These are phyloP conservation scores for Cryptomeria japonica DNA, from an alignment of 75 land plant species.

Conservation along the genomic window DNA sequence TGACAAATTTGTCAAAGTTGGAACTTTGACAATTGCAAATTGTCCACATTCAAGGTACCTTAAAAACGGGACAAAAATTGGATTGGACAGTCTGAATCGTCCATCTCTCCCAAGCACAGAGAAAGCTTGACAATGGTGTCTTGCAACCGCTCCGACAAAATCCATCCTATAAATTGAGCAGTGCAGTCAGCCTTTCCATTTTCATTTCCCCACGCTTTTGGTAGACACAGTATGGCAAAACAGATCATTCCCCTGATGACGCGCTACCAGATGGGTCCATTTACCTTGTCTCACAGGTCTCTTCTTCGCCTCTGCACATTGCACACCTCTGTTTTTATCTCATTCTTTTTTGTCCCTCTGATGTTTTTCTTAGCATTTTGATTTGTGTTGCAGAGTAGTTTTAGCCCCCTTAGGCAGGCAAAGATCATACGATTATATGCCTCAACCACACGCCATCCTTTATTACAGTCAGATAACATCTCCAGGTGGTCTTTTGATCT, in stretches of 20 bases:
- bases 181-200: too few relatives aligned
- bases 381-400: conserved; percentile 20
- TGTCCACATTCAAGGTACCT: too few relatives aligned
- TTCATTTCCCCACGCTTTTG: too few relatives aligned
- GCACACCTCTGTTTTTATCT: background rate
- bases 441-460: conserved; percentile 30
- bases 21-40: too few relatives aligned
- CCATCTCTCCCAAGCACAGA: too few relatives aligned
- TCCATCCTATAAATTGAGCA: too few relatives aligned
- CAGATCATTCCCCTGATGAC: conserved; percentile 32
- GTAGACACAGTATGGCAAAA: too few relatives aligned
- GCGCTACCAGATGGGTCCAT: conserved; percentile 40
- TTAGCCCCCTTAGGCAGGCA: conserved; percentile 29
- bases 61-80: too few relatives aligned
- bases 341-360: background rate
- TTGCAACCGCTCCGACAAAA: background rate
- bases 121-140: too few relatives aligned
- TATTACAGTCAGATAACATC: conserved; percentile 34
- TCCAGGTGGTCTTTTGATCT: conserved; percentile 30
- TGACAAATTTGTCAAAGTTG: too few relatives aligned
- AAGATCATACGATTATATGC: conserved; percentile 28
- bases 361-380: background rate
- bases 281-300: conserved; percentile 49
- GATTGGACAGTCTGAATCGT: too few relatives aligned
- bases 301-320: too few relatives aligned